Base-by-base conservation (phyloP, 257 asterid genomes). In the Jasminum sambac region DNA sequence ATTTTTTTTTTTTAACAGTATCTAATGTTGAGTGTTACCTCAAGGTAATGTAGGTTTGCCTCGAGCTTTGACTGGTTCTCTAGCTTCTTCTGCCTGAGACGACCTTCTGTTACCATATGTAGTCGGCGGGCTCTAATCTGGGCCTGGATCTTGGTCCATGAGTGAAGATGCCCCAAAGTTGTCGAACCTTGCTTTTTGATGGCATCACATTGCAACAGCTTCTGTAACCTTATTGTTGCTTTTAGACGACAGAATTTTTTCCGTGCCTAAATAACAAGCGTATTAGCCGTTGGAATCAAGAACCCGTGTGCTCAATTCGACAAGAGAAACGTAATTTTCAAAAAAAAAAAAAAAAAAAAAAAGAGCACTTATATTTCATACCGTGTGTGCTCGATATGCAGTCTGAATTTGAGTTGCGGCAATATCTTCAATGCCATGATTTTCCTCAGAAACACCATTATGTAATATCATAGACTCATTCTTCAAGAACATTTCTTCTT, bases 401-500 rank as follows among this genome's bases (percentile, higher is more conserved):
- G 88, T 84, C 82, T 95, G 99, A 80, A 95, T 91, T 83, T 68
- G 81, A 60, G 80, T 84, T 66, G 99, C 99, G 67, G 96, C 99
- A 62, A 78, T 77, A 66, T 87, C 80, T 76, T 91, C 92, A 12
- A 74, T 16, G 72, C 64, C 77, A 68, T 68, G 79, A 72, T 76
- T 79, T 67, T 67, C 73, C 43, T 30, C 66, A 30, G 87, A 79
- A 68, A 44, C 76, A 70, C 76, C 81, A 74, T 81, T 79, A 24
- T 61, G 66, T 39, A 37, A 40, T 60, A 63, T 70, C 36, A 77
- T 46, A 59, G 83, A 72, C 55, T 66, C 83, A 39, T 70, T 79
- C 71, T 74, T 80, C 25, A 76, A 59, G 66, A 63, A 59, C 36
- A 62, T 44, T 11, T 77, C 77, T 59, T 66, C 78, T 74, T 77